A percentile compares a stretch with the other conserved stretches of the same genome.
phyloP scores from a whole-genome alignment of 768 basidiomycete species.

The Leccinum aurantiacum region DNA sequence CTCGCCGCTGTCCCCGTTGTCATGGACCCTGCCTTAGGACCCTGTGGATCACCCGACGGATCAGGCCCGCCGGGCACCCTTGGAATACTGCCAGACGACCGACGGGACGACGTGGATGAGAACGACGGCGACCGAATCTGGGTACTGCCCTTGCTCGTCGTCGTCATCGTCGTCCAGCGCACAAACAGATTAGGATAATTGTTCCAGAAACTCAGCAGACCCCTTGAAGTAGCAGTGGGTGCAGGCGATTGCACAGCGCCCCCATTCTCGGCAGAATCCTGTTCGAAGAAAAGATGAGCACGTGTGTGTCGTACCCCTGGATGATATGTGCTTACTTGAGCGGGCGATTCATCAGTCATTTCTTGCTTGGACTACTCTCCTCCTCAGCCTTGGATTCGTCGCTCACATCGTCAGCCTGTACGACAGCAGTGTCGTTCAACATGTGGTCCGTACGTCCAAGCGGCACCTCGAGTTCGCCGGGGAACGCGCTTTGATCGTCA shows the following conservation, averaged over 20 bases:
- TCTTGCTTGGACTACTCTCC: conserved; percentile 21
- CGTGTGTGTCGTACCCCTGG: neutral
- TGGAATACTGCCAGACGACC: conserved; percentile 22
- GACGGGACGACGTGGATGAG: conserved; percentile 17
- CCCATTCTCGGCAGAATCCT: conserved; percentile 30
- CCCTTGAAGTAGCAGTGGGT: conserved; percentile 31
- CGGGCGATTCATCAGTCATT: conserved; percentile 16
- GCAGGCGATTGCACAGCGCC: conserved; percentile 17
- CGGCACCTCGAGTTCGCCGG: conserved; percentile 58
- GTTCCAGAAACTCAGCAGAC: conserved; percentile 61
- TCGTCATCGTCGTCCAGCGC: conserved; percentile 41
- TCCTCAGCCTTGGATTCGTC: conserved; percentile 20
- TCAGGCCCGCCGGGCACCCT: conserved; percentile 40
- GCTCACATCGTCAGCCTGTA: conserved; percentile 9
- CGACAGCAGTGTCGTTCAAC: conserved; percentile 41
- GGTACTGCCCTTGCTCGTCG: conserved; percentile 25
- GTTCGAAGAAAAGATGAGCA: neutral
- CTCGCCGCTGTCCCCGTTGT: neutral
- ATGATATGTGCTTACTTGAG: conserved; percentile 21
- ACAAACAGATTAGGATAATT: conserved; percentile 58
- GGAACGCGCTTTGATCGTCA: conserved; percentile 57
- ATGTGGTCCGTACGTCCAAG: conserved; percentile 61
- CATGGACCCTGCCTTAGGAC: neutral
- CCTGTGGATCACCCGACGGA: conserved; percentile 14
- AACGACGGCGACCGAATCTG: conserved; percentile 23